Evolutionary conservation across 192 early-diverging fungal species (phyloP).

Genomic region (Coemansia sp.): DNA sequence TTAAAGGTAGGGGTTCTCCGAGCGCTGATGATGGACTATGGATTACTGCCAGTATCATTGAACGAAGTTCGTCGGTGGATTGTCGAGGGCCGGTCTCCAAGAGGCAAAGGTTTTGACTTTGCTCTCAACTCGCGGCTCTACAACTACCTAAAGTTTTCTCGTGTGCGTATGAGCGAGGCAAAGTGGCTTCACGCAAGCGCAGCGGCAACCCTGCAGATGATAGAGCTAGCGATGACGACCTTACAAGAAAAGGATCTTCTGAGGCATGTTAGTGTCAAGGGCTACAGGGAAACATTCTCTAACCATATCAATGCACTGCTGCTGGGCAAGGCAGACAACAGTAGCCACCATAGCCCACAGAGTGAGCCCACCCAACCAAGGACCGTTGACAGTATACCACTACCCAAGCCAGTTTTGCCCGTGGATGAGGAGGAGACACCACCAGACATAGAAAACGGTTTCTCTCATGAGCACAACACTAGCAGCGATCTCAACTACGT

Average conservation of each 20-base stretch:
- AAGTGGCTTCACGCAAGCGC: slow-evolving; percentile 51
- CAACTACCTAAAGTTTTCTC: slow-evolving; percentile 32
- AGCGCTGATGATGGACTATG: slow-evolving; percentile 34
- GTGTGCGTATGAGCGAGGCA: slow-evolving; percentile 31
- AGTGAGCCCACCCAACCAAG: not conserved
- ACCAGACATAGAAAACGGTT: not conserved
- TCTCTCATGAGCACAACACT: not conserved
- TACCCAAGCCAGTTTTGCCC: not conserved
- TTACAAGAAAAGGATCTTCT: slow-evolving; percentile 9
- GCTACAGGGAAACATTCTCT: not conserved
- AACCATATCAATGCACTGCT: not conserved
- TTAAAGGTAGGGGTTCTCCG: slow-evolving; percentile 15
- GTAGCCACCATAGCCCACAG: not conserved
- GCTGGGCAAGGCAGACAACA: not conserved
- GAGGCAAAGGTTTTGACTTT: slow-evolving; percentile 32
- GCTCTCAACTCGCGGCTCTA: slow-evolving; percentile 35
- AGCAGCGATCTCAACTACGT: not conserved
- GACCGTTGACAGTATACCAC: not conserved
- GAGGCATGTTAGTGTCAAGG: slow-evolving; percentile 16
- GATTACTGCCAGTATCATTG: slow-evolving; percentile 30
- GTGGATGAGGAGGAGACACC: not conserved
- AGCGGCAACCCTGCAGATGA: slow-evolving; percentile 26
- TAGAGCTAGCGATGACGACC: slow-evolving; percentile 13
- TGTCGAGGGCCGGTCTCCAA: slow-evolving; percentile 33
- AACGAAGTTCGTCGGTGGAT: slow-evolving; percentile 43